Percentiles rank a stretch among this genome's conserved stretches.
These are phyloP conservation scores for Diutina neorugosa DNA, from an alignment of 1,139 yeast genomes.

Conservation along the genomic window DNA sequence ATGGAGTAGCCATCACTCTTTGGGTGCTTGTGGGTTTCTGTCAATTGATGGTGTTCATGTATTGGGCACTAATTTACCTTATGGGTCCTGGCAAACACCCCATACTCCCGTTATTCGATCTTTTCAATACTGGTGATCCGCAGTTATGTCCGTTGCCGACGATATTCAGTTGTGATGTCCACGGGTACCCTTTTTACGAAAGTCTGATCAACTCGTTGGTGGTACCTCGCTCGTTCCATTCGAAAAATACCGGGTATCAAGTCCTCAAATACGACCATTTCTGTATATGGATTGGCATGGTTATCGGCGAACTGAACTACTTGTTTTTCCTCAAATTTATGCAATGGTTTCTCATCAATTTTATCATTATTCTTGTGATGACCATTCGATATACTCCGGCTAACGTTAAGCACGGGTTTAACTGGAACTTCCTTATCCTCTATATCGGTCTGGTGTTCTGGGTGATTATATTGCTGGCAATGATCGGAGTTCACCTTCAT, in stretches of 20 bases:
- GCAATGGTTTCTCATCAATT: constrained; percentile 20
- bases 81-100: constrained; percentile 25
- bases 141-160: constrained; percentile 25
- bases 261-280: constrained; percentile 54
- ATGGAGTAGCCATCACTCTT: constrained; percentile 16
- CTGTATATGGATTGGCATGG: constrained; percentile 51
- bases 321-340: constrained; percentile 38
- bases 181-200: constrained; percentile 57
- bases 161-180: constrained; percentile 41
- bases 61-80: constrained; percentile 19
- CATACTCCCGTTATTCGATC: background rate
- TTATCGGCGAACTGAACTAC: constrained; percentile 46
- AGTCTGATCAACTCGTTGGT: constrained; percentile 41
- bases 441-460: constrained; percentile 29
- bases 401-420: constrained; percentile 14
- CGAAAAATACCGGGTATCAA: constrained; percentile 31
- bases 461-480: constrained; percentile 26
- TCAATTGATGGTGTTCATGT: constrained; percentile 15
- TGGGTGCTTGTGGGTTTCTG: constrained; percentile 15
- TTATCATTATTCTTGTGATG: constrained; percentile 14
- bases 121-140: background rate
- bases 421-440: constrained; percentile 35
- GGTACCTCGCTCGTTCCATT: constrained; percentile 44
- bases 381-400: background rate
- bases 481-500: constrained; percentile 23